Base-by-base conservation (phyloP, 495 filamentous ascomycete species). In the Trichocladium antarcticum region DNA sequence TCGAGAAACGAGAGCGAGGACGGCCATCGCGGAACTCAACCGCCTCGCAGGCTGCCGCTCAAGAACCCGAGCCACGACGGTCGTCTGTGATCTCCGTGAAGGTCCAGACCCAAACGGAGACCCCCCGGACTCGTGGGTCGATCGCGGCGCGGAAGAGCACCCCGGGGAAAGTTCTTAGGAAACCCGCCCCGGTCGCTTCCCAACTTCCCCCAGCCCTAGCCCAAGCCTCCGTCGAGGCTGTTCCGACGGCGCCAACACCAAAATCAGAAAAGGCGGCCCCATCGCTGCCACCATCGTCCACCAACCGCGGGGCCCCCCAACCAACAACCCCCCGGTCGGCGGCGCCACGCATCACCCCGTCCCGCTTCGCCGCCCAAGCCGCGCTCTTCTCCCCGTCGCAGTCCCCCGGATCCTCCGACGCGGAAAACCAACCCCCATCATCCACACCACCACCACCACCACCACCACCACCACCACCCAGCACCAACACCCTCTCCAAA, bases 351-450 rank as follows among this genome's bases (percentile, higher is more conserved):
- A 40, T 51, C 19, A 58, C 59, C 1, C 59, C 67, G 6, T 58
- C 63, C 6, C 54, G 56, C 10, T 57, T 56, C 14, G 65, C 65
- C 16, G 63, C 63, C 45, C 72, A 72, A 47, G 59, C 68, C 1
- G 49, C 50, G 1, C 21, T 67, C 4, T 72, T 67, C 4, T 72
- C 75, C 1, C 78, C 78, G 5, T 81, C 80, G 1, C 72, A 74
- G 39, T 84, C 85, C 9, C 80, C 81, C 0, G 83, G 87, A 50
- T 80, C 84, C 4, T 88, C 85, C n/a, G 81, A 89, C 65, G 84
- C 82, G 1, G 85, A 89, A 58, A 89, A 89, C 53, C 78, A 75
- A 15, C 84, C 83, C 1, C 85, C 84, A 3, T 81, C 81, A 1
- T 4, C 77, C 3, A 73, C 45, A 74, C 74, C 2, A 69, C 74